Evolutionary conservation across 2,329 filamentous ascomycete genomes (phyloP), one percentile per base, ranked within the genome.

Genomic region (Botrytis galanthina): DNA sequence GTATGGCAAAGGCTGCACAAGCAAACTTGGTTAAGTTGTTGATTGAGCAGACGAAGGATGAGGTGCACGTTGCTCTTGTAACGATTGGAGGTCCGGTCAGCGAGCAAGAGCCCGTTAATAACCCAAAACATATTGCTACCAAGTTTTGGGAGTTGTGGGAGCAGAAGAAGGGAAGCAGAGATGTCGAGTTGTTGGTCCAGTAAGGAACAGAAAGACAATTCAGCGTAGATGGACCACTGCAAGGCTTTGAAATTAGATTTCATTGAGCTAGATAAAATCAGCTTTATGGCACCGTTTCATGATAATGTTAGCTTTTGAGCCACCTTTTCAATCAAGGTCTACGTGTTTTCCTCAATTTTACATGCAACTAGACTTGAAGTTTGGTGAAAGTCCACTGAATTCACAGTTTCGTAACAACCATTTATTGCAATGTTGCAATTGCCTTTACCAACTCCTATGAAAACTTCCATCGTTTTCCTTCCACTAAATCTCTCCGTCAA

Each of bases 1-100:
- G 84, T 3, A 80, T 87, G 71, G 82, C 82, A 62, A 88, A 88
- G 77, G 84, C 86, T 1, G 83, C 86, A 0, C 86, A 89, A 80
- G 80, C 84, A 29, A 87, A 85, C 60, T 78, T 88, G 76, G 82
- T 86, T 16, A 79, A 85, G 73, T 84, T 81, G 26, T 79, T 88
- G 75, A 77, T 42, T 81, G 35, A 80, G 81, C 72, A 82, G 82
- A 61, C 54, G 4, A 69, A 69, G 54, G 71, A 54, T 14, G 83
- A 83, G 3, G 83, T 88, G 3, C 85, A 87, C 73, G 78, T 86
- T 29, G 86, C 83, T 0, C 77, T 88, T 29, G 78, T 88, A 3
- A 82, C 79, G 66, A 83, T 87, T 0, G 83, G 83, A 4, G 86
- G 86, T 0, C 76, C 79, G 0, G 85, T 87, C 0, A 77, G 77